A percentile compares a stretch with the other conserved stretches of the same genome.
Conservation (phyloP, 805 yeast species). For the Candida saitoana region DNA sequence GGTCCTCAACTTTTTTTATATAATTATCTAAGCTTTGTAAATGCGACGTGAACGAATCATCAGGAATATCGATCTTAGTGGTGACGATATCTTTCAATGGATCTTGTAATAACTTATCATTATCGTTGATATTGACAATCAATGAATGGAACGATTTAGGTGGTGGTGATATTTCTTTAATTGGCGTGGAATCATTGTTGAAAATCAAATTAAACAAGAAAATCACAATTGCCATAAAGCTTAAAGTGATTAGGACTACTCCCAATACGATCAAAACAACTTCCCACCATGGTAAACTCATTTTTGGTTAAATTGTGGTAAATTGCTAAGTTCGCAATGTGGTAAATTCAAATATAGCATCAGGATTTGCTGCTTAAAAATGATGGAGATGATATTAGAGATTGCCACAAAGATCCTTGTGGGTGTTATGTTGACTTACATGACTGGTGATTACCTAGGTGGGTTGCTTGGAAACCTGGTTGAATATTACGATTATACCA, state of each 20-base stretch:
- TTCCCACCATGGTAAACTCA: background rate
- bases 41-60: conserved; percentile 3
- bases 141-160: background rate
- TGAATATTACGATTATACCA: no score
- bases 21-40: conserved; percentile 8
- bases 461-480: no score
- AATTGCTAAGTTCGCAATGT: background rate
- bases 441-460: no score
- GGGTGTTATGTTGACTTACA: no score
- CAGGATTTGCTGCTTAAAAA: no score
- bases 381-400: no score
- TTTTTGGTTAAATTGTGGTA: background rate
- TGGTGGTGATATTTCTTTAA: background rate
- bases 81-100: background rate
- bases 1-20: conserved; percentile 25
- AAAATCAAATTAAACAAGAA: background rate
- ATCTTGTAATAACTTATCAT: background rate
- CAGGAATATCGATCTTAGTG: background rate
- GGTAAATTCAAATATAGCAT: no score
- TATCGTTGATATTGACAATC: background rate
- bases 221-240: background rate
- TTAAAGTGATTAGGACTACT: background rate
- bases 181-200: background rate
- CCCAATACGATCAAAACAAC: background rate
- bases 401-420: no score